Base-by-base conservation (phyloP, 2,329 filamentous ascomycete species). In the Botrytis pseudocinerea region DNA sequence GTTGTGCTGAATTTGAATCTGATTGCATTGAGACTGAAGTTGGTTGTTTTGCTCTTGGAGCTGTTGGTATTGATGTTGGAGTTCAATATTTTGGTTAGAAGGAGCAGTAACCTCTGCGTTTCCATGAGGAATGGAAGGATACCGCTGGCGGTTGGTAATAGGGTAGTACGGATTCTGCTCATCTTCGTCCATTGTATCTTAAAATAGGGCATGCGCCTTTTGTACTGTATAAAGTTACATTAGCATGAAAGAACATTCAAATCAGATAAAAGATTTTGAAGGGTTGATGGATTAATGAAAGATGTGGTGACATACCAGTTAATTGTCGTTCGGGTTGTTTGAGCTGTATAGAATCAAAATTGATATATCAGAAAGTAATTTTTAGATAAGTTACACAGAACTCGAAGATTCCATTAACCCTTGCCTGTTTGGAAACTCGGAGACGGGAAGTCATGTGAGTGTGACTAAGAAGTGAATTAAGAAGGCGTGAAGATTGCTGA, bases 281-380 rank as follows among this genome's bases (percentile, higher is more conserved):
- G 40, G 32, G 57, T 73, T 20, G 44, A 70, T 64, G 42, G 65
- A 35, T 25, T 0, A 8, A 25, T 35, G 2, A 48, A 22, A 48
- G 1, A 6, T 25, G 12, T 38, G 25, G 32, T 18, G 20, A 51
- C 32, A 38, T 51, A 66, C 44, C 32, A 51, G 12, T 66, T n/a
- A 32, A n/a, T 25, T 51, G 44, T 3, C 40, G 32, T 51, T 14
- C 2, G 25, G 9, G 18, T 38, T n/a, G 6, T 66, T 51, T 4
- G 18, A 32, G 32, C 3, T 32, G 32, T 32, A 3, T 32, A 32
- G 14, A 7, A 66, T n/a, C 20, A 51, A 25, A 20, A n/a, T 51
- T 14, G 25, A 40, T 2, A 4, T 2, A 6, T 12, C 38, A 16
- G 0, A 10, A n/a, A 8, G 22, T 8, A n/a, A 38, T 18, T 8